Evolutionary conservation across 2,329 filamentous ascomycete genomes (phyloP).

Genomic region (Allantophomopsis cytisporea): DNA sequence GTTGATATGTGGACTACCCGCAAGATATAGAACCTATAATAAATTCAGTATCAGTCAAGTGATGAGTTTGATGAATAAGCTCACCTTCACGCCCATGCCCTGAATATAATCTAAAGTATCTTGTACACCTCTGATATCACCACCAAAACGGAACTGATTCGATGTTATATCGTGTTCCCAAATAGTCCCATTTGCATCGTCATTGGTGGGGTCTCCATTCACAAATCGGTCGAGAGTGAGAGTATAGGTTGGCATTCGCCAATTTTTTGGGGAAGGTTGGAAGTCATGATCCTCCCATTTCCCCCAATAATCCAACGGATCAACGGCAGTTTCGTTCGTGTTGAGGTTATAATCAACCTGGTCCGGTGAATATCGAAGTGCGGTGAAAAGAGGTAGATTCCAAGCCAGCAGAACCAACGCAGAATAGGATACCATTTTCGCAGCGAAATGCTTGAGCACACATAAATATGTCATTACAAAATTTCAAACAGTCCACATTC

Average conservation of each 20-base stretch:
- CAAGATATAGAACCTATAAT: conserved; percentile 38
- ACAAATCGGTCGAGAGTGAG: conserved; percentile 50
- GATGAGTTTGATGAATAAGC: background rate
- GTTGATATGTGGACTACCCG: conserved; percentile 49
- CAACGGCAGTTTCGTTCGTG: background rate
- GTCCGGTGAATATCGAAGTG: background rate
- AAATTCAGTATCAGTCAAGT: background rate
- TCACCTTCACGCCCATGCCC: conserved; percentile 44
- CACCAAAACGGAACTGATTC: conserved; percentile 50
- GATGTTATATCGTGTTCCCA: conserved; percentile 47
- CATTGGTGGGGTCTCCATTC: conserved; percentile 50
- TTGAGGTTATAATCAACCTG: background rate
- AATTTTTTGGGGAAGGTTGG: conserved; percentile 40
- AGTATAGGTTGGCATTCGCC: conserved; percentile 53
- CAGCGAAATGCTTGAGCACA: no score
- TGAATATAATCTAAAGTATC: conserved; percentile 51
- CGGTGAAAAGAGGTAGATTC: background rate
- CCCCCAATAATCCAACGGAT: background rate
- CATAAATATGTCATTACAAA: no score
- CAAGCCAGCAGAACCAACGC: no score
- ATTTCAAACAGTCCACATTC: no score
- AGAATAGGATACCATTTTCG: no score
- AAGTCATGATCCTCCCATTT: conserved; percentile 26
- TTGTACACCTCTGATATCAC: conserved; percentile 41
- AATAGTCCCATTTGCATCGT: conserved; percentile 44